Percentiles rank a stretch among this genome's conserved stretches.
Evolutionary conservation across 164 flowering plant genomes (phyloP).

Genomic region (Chimonanthus salicifolius): DNA sequence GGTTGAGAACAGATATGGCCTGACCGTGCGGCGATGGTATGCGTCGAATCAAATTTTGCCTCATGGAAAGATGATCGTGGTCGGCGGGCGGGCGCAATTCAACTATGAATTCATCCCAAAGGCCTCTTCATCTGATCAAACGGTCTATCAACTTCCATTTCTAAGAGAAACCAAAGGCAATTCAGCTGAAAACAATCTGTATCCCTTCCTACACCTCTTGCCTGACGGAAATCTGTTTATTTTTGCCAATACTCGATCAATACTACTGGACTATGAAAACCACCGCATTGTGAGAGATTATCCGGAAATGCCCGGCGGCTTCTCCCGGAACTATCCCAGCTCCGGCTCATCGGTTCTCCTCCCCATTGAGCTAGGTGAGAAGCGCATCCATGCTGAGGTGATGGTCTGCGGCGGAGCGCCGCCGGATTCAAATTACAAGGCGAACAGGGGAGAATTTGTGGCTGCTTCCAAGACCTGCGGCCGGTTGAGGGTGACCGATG

Average conservation of each 20-base stretch:
- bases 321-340: constrained; percentile 43
- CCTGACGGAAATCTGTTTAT: constrained; percentile 48
- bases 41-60: constrained; percentile 43
- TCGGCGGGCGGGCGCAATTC: constrained; percentile 39
- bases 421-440: constrained; percentile 20
- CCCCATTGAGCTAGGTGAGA: constrained; percentile 20
- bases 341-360: constrained; percentile 48
- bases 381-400: constrained; percentile 28
- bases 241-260: constrained; percentile 40
- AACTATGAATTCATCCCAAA: constrained; percentile 43
- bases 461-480: constrained; percentile 39
- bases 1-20: constrained; percentile 25
- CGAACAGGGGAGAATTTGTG: constrained; percentile 20
- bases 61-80: constrained; percentile 29
- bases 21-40: constrained; percentile 38
- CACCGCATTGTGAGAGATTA: constrained; percentile 28
- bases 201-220: constrained; percentile 38
- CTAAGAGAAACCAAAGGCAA: constrained; percentile 22
- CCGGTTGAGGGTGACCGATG: constrained; percentile 25
- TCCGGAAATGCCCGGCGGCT: constrained; percentile 40
- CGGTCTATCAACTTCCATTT: constrained; percentile 23
- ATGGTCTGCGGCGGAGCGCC: constrained; percentile 53
- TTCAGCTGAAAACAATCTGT: constrained; percentile 32
- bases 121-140: not conserved
- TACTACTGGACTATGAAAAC: constrained; percentile 35